Conservation (phyloP, 768 basidiomycete genomes). For the Podaxis carcinomalis region DNA sequence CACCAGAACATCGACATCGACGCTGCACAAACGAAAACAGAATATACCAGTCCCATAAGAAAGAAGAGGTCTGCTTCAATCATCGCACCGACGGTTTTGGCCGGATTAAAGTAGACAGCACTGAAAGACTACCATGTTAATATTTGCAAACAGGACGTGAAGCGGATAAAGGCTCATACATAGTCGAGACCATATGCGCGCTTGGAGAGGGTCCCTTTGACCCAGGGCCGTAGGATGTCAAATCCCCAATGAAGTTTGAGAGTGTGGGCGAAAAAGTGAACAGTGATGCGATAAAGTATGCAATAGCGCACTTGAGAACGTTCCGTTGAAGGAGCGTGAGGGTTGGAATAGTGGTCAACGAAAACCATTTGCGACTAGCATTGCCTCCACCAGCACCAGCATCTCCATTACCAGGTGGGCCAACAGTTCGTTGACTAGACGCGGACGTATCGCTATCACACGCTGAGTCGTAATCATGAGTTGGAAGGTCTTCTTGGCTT, state of each 20-base stretch:
- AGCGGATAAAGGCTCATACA: constrained; percentile 46
- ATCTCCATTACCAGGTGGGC: neutral
- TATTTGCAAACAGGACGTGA: neutral
- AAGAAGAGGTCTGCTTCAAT: constrained; percentile 86
- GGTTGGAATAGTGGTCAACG: constrained; percentile 22
- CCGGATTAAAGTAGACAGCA: constrained; percentile 88
- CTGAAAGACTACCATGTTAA: constrained; percentile 27
- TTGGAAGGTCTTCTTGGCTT: neutral
- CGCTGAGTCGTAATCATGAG: constrained; percentile 7
- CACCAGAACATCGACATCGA: constrained; percentile 81
- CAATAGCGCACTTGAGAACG: constrained; percentile 86
- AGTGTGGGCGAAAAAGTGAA: constrained; percentile 88
- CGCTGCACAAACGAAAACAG: constrained; percentile 67
- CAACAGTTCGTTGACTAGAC: constrained; percentile 4
- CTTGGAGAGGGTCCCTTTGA: constrained; percentile 62
- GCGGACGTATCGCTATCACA: constrained; percentile 5
- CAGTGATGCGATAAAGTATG: constrained; percentile 85
- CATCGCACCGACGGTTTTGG: constrained; percentile 91
- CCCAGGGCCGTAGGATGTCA: constrained; percentile 47
- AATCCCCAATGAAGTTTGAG: constrained; percentile 61
- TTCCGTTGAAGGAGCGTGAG: constrained; percentile 57
- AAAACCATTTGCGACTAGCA: constrained; percentile 5
- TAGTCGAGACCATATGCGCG: constrained; percentile 89
- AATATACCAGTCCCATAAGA: constrained; percentile 61
- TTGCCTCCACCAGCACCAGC: neutral